Conservation (phyloP, 1,284 basidiomycete species). For the Porodaedalea pini region DNA sequence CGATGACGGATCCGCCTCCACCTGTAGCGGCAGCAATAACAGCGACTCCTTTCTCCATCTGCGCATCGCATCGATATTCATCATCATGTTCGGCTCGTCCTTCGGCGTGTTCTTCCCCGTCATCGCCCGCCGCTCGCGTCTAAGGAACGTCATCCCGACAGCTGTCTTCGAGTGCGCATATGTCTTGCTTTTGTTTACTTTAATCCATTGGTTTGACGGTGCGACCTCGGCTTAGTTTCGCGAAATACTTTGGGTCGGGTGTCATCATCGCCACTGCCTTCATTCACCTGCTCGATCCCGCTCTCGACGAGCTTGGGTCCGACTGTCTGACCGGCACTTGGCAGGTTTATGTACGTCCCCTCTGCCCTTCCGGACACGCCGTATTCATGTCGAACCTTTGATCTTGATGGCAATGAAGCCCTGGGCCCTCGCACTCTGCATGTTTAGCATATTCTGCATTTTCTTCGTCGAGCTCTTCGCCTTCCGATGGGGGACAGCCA, state of each 20-base stretch:
- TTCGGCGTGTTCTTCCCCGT: conserved; percentile 82
- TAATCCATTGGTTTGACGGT: conserved; percentile 15
- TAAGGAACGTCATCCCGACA: conserved; percentile 56
- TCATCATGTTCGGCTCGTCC: conserved; percentile 73
- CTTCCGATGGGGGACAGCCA: conserved; percentile 74
- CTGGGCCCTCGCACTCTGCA: conserved; percentile 76
- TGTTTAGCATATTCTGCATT: conserved; percentile 77
- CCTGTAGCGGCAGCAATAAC: conserved; percentile 36
- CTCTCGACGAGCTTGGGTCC: conserved; percentile 65
- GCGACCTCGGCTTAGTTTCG: conserved; percentile 54
- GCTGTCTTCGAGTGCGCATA: conserved; percentile 65
- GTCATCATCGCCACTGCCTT: conserved; percentile 93
- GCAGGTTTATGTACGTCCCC: conserved; percentile 63
- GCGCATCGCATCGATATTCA: conserved; percentile 84
- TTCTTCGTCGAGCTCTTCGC: conserved; percentile 85
- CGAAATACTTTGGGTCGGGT: conserved; percentile 94
- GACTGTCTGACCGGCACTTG: conserved; percentile 72
- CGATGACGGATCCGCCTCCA: conserved; percentile 19
- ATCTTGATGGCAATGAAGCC: conserved; percentile 41
- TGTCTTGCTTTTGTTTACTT: background rate
- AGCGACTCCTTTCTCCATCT: conserved; percentile 41
- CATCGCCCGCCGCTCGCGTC: conserved; percentile 56
- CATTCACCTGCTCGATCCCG: conserved; percentile 82
- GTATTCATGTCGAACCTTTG: background rate
- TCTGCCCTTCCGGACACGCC: conserved; percentile 9